phyloP scores from a whole-genome alignment of 768 basidiomycete genomes.

The Agaricus blazei region DNA sequence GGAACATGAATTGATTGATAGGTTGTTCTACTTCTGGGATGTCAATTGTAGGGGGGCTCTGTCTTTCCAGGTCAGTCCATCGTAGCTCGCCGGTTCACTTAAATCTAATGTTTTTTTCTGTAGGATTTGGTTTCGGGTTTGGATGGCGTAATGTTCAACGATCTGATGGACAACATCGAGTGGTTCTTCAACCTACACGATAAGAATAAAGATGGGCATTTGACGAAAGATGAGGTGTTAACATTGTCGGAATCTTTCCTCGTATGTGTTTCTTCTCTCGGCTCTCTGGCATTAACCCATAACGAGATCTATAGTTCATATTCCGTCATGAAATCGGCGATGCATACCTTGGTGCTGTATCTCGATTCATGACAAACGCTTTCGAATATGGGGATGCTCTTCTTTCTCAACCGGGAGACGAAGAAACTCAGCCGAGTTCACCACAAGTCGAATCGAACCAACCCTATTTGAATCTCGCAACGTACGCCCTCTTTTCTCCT shows the following conservation, averaged over 20 bases:
- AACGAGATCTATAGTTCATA: conserved; percentile 64
- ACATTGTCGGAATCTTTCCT: conserved; percentile 92
- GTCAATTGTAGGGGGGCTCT: conserved; percentile 72
- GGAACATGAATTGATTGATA: conserved; percentile 93
- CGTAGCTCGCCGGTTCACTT: conserved; percentile 1
- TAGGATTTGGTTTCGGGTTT: conserved; percentile 89
- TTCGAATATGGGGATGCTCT: conserved; percentile 98
- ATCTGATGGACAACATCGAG: conserved; percentile 97
- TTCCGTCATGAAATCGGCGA: conserved; percentile 97
- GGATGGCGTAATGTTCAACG: conserved; percentile 91
- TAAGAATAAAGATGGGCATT: conserved; percentile 91
- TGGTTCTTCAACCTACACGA: conserved; percentile 98
- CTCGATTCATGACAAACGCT: conserved; percentile 96
- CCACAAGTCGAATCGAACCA: conserved; percentile 68
- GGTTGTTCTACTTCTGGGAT: conserved; percentile 96
- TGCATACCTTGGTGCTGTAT: conserved; percentile 93
- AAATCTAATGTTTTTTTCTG: not conserved
- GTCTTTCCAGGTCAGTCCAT: conserved; percentile 72
- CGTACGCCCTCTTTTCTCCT: conserved; percentile 37
- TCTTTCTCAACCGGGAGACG: conserved; percentile 46
- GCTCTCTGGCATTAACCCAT: no score
- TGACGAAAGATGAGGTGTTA: conserved; percentile 95
- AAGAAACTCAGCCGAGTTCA: conserved; percentile 21
- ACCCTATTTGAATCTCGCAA: conserved; percentile 90
- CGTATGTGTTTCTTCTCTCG: conserved; percentile 32